Percentiles rank a stretch among this genome's conserved stretches.
phyloP scores from a whole-genome alignment of 75 land plant species.

The Selaginella moellendorffii region DNA sequence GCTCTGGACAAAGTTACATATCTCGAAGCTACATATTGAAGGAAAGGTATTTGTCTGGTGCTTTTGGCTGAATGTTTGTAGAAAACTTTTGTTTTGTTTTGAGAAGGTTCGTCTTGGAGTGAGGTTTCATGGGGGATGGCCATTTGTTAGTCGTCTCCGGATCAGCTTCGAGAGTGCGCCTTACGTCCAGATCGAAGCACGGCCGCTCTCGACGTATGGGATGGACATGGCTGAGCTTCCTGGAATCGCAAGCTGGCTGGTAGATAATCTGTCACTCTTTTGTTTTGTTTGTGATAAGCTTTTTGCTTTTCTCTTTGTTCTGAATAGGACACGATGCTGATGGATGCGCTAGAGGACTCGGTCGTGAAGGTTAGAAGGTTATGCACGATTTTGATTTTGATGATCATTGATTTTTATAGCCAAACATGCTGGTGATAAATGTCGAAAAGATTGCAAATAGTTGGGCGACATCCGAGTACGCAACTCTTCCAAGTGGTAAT shows the following conservation, averaged over 20 bases:
- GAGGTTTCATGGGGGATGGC: slow-evolving; percentile 57
- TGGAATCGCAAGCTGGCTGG: slow-evolving; percentile 89
- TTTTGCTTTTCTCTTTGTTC: not conserved
- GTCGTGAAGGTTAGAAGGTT: slow-evolving; percentile 98
- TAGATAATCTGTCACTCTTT: slow-evolving; percentile 16
- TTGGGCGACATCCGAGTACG: not conserved
- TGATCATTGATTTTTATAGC: not conserved
- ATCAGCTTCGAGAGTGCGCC: slow-evolving; percentile 75
- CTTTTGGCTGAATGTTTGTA: no score
- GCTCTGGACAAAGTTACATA: not conserved
- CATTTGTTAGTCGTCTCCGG: slow-evolving; percentile 63
- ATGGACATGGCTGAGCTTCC: slow-evolving; percentile 91
- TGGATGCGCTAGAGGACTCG: slow-evolving; percentile 67
- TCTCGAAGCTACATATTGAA: slow-evolving; percentile 11
- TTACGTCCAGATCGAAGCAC: slow-evolving; percentile 61
- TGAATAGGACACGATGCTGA: slow-evolving; percentile 69
- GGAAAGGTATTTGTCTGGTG: no score
- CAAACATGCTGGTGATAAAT: slow-evolving; percentile 6
- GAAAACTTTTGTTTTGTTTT: no score
- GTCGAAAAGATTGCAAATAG: not conserved
- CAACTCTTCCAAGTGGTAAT: not conserved
- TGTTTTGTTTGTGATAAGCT: no score
- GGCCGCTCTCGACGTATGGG: slow-evolving; percentile 50
- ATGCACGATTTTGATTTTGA: no score
- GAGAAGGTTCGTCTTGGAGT: slow-evolving; percentile 72